Evolutionary conservation across 495 filamentous ascomycete genomes (phyloP), one percentile per base, ranked within the genome.

Genomic region (Aspergillus leporis): DNA sequence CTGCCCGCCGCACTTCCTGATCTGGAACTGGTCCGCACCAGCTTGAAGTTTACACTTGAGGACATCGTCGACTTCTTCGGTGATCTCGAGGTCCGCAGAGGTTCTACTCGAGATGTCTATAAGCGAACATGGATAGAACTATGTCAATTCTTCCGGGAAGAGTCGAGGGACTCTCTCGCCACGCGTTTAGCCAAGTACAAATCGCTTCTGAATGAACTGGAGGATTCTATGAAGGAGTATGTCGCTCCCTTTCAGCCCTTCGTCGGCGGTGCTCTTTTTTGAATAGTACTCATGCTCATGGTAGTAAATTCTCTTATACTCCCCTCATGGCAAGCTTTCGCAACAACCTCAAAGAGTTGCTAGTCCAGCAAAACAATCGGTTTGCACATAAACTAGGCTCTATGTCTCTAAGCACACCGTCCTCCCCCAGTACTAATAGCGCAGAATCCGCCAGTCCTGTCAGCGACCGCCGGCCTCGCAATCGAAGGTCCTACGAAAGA

Each of bases 151-250:
- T 85, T 88, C 61, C 71, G 73, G 58, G 66, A 75, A 28, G 79
- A 85, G 56, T 78, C 83, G 51, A 72, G 78, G 1, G 74, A 78
- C 28, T 63, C 74, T 0, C 66, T 89, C 34, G 64, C 66, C 4
- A 70, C 73, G 14, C 81, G 87, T 8, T 68, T 90, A 25, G 77
- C 79, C 8, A 70, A 76, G 60, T 88, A 87, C 62, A 76, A 77
- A 21, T 65, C 62, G 14, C 84, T 85, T 58, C 57, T 87, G 23
- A 60, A 72, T 43, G 78, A 79, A 45, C 62, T 87, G 61, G 63
- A 66, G 38, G 72, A 81, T 61, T 62, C 79, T 46, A 63, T 81
- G 51, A 76, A 71, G 66, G 74, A 76, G 79, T 83, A 70, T 61
- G 74, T 66, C 21, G n/a, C n/a, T 38, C 5, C 16, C 36, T 21